phyloP scores from a whole-genome alignment of 345 rosid species.

The Ceriops decandra region DNA sequence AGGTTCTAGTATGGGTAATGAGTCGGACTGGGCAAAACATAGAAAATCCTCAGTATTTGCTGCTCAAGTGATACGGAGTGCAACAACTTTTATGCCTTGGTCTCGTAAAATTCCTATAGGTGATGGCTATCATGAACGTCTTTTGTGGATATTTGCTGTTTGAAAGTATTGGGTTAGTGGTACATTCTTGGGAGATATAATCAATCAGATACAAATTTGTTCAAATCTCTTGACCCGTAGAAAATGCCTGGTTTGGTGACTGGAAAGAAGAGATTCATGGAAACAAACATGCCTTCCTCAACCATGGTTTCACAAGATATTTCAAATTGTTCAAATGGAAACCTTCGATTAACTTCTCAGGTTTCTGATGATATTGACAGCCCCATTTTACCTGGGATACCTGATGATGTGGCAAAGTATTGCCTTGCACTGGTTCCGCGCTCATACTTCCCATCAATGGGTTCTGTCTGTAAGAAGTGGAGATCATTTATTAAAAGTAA shows the following conservation, averaged over 20 bases:
- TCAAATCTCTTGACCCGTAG: constrained; percentile 15
- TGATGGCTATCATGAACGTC: constrained; percentile 73
- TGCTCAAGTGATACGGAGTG: constrained; percentile 54
- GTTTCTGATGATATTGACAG: constrained; percentile 31
- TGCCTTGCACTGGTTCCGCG: constrained; percentile 90
- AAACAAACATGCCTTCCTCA: constrained; percentile 31
- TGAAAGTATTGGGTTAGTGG: constrained; percentile 25
- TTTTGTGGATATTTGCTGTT: constrained; percentile 32
- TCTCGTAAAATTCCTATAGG: constrained; percentile 78
- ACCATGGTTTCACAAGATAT: constrained; percentile 18
- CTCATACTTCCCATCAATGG: constrained; percentile 59
- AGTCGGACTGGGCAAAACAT: constrained; percentile 53
- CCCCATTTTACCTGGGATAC: constrained; percentile 71
- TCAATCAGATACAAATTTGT: constrained; percentile 16
- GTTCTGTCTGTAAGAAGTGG: constrained; percentile 82
- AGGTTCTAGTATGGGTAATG: constrained; percentile 72
- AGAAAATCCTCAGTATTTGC: constrained; percentile 47
- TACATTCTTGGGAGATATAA: constrained; percentile 32
- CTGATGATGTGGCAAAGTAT: constrained; percentile 81
- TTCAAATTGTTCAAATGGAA: constrained; percentile 30
- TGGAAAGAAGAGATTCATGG: constrained; percentile 45
- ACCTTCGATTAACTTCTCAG: constrained; percentile 30
- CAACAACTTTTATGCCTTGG: constrained; percentile 71
- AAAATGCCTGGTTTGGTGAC: constrained; percentile 47
- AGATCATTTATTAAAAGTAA: constrained; percentile 69